phyloP scores from a whole-genome alignment of 257 asterid species.

The Mitragyna speciosa region DNA sequence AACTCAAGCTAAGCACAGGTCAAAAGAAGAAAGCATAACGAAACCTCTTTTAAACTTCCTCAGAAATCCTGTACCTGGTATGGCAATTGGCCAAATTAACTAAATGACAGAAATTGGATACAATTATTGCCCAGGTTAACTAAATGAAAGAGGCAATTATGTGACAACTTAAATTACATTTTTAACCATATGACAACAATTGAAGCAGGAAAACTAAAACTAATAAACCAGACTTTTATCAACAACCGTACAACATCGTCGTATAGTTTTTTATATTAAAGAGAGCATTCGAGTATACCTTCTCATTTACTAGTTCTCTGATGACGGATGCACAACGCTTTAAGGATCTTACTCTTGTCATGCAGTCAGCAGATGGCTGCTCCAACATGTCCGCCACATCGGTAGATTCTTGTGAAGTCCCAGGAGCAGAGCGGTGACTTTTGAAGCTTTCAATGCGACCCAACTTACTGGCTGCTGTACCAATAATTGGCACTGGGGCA shows the following conservation, averaged over 20 bases:
- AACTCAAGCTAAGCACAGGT: background rate
- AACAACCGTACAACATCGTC: background rate
- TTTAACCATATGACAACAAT: background rate
- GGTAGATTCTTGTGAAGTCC: conserved; percentile 57
- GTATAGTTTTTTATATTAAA: background rate
- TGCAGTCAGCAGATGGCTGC: conserved; percentile 62
- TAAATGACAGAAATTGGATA: background rate
- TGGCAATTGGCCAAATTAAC: background rate
- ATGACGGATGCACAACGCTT: conserved; percentile 62
- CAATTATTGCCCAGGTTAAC: background rate
- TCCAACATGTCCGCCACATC: conserved; percentile 48
- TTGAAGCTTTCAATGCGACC: conserved; percentile 44
- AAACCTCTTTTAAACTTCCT: conserved; percentile 1
- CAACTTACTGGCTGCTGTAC: conserved; percentile 39
- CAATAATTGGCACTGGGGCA: conserved; percentile 58
- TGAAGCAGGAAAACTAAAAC: background rate
- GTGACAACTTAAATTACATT: background rate
- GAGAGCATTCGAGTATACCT: conserved; percentile 38
- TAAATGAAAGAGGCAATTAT: background rate
- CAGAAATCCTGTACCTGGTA: background rate
- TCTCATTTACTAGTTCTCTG: conserved; percentile 66
- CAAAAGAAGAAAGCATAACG: background rate
- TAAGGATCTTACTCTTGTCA: conserved; percentile 72
- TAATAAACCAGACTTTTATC: background rate
- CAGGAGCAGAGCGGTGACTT: conserved; percentile 59